phyloP scores from a whole-genome alignment of 75 land plant genomes.

The Azolla pinnata region DNA sequence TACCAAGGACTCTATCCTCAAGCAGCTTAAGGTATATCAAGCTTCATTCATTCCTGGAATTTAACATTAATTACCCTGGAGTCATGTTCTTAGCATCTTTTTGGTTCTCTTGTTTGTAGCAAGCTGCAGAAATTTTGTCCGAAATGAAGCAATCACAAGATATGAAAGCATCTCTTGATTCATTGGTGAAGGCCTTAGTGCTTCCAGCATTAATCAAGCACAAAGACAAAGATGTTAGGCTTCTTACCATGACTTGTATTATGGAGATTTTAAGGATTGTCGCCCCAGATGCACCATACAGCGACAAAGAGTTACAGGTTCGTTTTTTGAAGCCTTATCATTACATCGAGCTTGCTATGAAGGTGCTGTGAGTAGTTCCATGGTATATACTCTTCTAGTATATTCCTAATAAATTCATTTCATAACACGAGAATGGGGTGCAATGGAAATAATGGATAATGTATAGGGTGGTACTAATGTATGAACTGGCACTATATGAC shows the following conservation, averaged over 20 bases:
- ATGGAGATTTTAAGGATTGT: conserved; percentile 72
- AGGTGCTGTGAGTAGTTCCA: no score
- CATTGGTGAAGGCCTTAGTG: conserved; percentile 44
- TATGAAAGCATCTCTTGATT: conserved; percentile 27
- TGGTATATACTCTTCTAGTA: no score
- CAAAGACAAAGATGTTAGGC: conserved; percentile 78
- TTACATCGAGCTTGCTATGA: no score
- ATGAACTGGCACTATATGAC: no score
- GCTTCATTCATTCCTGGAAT: no score
- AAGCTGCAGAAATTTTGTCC: conserved; percentile 50
- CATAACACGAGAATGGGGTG: no score
- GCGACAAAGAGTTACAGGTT: conserved; percentile 69
- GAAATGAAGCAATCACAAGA: conserved; percentile 46
- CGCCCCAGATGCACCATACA: conserved; percentile 84
- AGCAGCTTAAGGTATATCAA: conserved; percentile 78
- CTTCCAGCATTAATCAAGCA: conserved; percentile 38
- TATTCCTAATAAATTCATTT: no score
- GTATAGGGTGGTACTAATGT: no score
- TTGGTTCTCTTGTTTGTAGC: conserved; percentile 29
- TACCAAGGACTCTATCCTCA: conserved; percentile 70
- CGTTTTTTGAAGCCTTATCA: no score
- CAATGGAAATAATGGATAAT: no score
- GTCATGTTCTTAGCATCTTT: background rate
- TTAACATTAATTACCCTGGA: background rate
- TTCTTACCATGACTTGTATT: conserved; percentile 64